Conservation (phyloP, 345 rosid genomes). For the Citrus medica region DNA sequence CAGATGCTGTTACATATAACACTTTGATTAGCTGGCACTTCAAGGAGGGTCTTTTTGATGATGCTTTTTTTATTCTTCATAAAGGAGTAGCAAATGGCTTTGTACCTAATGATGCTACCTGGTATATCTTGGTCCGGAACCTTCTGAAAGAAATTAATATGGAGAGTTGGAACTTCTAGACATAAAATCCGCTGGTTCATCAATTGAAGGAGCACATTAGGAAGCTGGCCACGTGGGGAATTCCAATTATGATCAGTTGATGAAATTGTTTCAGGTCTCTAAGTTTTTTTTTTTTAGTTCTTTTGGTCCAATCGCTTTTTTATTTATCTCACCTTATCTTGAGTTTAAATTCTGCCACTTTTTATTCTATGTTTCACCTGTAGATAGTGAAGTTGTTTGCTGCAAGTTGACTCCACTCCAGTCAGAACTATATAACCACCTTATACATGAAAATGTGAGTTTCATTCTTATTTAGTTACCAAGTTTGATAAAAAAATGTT, state of each 20-base stretch:
- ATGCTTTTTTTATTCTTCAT: conserved; percentile 54
- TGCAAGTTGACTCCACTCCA: conserved; percentile 96
- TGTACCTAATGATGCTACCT: conserved; percentile 60
- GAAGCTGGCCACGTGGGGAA: no score
- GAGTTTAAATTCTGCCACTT: not conserved
- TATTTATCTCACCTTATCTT: not conserved
- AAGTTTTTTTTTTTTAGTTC: no score
- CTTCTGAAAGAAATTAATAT: conserved; percentile 15
- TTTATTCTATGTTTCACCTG: conserved; percentile 27
- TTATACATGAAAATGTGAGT: conserved; percentile 88
- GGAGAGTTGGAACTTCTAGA: not conserved
- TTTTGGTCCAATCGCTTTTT: not conserved
- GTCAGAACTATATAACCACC: conserved; percentile 75
- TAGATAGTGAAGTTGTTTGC: conserved; percentile 98
- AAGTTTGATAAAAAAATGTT: not conserved
- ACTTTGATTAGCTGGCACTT: conserved; percentile 76
- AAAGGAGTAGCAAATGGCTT: conserved; percentile 54
- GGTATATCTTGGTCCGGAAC: conserved; percentile 58
- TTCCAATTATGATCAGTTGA: no score
- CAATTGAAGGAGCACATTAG: no score
- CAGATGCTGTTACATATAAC: conserved; percentile 77
- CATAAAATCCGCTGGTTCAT: no score
- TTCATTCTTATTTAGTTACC: conserved; percentile 15
- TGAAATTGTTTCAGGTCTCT: no score
- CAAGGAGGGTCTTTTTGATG: conserved; percentile 51